Conservation (phyloP, 108 stramenopile genomes). For the Pseudonitzschia pungens region DNA sequence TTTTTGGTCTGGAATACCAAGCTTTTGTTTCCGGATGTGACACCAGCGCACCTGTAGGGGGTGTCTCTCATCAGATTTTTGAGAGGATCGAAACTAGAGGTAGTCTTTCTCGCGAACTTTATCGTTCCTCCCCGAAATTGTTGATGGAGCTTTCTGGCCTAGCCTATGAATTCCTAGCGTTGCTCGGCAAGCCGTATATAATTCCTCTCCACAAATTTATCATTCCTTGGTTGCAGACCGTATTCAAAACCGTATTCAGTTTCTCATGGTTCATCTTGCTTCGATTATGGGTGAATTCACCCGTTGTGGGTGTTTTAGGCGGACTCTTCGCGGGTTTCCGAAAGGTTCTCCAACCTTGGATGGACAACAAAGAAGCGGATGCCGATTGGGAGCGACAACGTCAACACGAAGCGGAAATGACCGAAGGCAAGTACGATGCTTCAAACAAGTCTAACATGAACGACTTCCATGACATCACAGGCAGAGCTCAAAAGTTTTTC, state of each 20-base stretch:
- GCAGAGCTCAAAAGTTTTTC: constrained; percentile 59
- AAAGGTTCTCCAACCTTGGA: constrained; percentile 74
- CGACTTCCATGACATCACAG: constrained; percentile 56
- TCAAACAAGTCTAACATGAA: constrained; percentile 2
- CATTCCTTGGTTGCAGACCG: too few relatives aligned
- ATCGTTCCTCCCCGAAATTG: constrained; percentile 31
- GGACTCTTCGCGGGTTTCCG: constrained; percentile 66
- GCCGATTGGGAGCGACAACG: constrained; percentile 86
- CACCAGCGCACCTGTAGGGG: constrained; percentile 58
- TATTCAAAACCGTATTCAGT: constrained; percentile 17
- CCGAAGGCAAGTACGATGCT: constrained; percentile 23
- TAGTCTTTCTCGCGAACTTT: constrained; percentile 25
- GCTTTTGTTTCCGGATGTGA: constrained; percentile 83
- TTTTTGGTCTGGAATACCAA: constrained; percentile 66
- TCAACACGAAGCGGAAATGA: constrained; percentile 57
- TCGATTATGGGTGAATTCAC: constrained; percentile 41
- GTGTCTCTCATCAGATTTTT: constrained; percentile 60
- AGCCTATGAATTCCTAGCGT: constrained; percentile 12
- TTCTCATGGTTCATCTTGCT: constrained; percentile 34
- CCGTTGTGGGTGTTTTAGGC: constrained; percentile 56
- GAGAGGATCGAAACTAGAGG: neutral
- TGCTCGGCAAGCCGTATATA: too few relatives aligned
- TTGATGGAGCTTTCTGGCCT: constrained; percentile 25
- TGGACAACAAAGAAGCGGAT: constrained; percentile 48
- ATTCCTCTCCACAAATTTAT: too few relatives aligned